These are phyloP conservation scores for Biancaea sappan DNA, from an alignment of 306 rosid genomes.

Conservation along the genomic window DNA sequence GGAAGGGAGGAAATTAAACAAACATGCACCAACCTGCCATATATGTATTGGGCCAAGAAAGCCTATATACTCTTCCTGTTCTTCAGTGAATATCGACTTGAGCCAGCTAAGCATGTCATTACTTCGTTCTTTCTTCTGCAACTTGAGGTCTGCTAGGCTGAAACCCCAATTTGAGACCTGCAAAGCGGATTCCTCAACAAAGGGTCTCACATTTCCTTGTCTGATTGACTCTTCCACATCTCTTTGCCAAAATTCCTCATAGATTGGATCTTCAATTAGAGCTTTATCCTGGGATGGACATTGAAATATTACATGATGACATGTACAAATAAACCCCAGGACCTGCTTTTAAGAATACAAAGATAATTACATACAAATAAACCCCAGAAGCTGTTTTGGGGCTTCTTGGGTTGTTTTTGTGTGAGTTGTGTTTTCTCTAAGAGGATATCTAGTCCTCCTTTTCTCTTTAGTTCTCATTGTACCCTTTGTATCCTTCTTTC, in stretches of 20 bases:
- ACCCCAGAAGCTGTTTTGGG: too few species aligned
- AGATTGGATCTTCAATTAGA: conserved; percentile 85
- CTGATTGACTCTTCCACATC: conserved; percentile 95
- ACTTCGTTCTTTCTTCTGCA: conserved; percentile 68
- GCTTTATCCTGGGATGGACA: conserved; percentile 74
- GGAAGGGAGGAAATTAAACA: background rate
- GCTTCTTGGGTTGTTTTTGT: too few species aligned
- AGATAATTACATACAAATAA: background rate
- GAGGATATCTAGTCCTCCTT: too few species aligned
- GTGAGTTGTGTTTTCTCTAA: too few species aligned
- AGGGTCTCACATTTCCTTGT: conserved; percentile 75
- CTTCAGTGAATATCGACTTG: conserved; percentile 65
- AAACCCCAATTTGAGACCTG: conserved; percentile 97
- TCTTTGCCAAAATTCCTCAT: conserved; percentile 98
- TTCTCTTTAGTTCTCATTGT: too few species aligned
- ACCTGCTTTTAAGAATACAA: conserved; percentile 23
- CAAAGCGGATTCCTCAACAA: conserved; percentile 87
- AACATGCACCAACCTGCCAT: conserved; percentile 83
- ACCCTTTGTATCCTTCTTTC: too few species aligned
- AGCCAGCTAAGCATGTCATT: conserved; percentile 66
- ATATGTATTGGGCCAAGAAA: conserved; percentile 96
- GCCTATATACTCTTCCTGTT: conserved; percentile 70
- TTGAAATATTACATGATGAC: conserved; percentile 23
- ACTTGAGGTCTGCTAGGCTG: conserved; percentile 83
- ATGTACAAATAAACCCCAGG: conserved; percentile 10